phyloP scores from a whole-genome alignment of 1,284 basidiomycete species.

The Austroboletus niveus region DNA sequence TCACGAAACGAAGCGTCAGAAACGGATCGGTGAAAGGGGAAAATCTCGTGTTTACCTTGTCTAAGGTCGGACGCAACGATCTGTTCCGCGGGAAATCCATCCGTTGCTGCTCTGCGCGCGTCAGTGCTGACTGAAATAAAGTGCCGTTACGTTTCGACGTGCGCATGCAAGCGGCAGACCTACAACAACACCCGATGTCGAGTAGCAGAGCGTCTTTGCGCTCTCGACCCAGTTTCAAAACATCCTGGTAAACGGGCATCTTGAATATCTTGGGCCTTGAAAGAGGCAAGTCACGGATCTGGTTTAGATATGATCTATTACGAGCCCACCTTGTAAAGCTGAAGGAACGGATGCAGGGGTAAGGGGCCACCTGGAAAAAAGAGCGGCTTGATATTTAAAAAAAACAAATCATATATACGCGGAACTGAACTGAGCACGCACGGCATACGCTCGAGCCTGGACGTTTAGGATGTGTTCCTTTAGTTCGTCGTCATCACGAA shows the following conservation, averaged over 20 bases:
- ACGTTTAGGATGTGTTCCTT: slow-evolving; percentile 35
- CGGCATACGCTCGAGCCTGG: slow-evolving; percentile 30
- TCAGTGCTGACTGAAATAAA: slow-evolving; percentile 20
- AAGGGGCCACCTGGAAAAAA: slow-evolving; percentile 16
- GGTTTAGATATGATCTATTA: not conserved
- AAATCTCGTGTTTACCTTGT: slow-evolving; percentile 13
- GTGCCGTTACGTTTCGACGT: not conserved
- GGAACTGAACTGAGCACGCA: not conserved
- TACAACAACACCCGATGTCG: slow-evolving; percentile 34
- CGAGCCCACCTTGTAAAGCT: slow-evolving; percentile 16
- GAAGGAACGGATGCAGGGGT: slow-evolving; percentile 20
- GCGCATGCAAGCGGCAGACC: not conserved
- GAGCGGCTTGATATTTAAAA: not conserved
- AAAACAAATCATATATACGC: no score
- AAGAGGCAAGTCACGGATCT: not conserved
- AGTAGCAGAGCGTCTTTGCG: slow-evolving; percentile 26
- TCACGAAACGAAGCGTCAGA: not conserved
- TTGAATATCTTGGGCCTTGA: slow-evolving; percentile 20
- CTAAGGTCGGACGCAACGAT: slow-evolving; percentile 22
- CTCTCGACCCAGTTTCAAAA: slow-evolving; percentile 27
- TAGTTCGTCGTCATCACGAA: slow-evolving; percentile 33
- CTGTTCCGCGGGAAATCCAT: slow-evolving; percentile 22
- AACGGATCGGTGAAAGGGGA: not conserved
- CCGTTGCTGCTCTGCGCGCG: slow-evolving; percentile 14
- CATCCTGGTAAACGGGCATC: slow-evolving; percentile 19